Evolutionary conservation across 2,329 filamentous ascomycete species (phyloP).

Genomic region (Xylaria digitata): DNA sequence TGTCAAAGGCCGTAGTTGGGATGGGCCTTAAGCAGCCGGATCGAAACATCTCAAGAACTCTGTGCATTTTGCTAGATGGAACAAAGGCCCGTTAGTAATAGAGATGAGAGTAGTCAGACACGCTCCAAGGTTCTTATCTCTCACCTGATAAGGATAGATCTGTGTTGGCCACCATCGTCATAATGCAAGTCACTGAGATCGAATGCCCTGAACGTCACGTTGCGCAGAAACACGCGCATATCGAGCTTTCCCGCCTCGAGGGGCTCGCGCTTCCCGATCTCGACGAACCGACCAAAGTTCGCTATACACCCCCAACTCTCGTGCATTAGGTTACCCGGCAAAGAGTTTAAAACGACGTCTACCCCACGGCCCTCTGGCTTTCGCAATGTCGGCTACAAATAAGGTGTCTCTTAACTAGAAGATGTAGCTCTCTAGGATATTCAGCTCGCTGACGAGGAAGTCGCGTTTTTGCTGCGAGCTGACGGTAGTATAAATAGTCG

Average conservation of each 20-base stretch:
- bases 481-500: conserved; percentile 49
- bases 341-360: conserved; percentile 35
- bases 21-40: not conserved
- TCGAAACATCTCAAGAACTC: conserved; percentile 15
- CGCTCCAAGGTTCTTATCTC: no score
- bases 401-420: conserved; percentile 50
- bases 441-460: conserved; percentile 44
- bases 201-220: conserved; percentile 54
- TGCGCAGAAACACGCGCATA: conserved; percentile 54
- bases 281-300: conserved; percentile 51
- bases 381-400: conserved; percentile 41
- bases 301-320: conserved; percentile 51
- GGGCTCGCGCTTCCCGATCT: conserved; percentile 54
- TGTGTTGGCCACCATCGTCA: no score
- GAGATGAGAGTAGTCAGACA: no score
- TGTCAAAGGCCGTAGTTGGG: conserved; percentile 19
- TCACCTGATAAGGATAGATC: no score
- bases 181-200: conserved; percentile 46
- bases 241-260: conserved; percentile 51
- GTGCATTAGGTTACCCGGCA: conserved; percentile 31
- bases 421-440: conserved; percentile 48
- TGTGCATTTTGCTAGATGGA: no score
- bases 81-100: no score
- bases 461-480: conserved; percentile 35
- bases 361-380: conserved; percentile 33